Conservation (phyloP, 495 filamentous ascomycete species). For the Jackrogersella minutella region DNA sequence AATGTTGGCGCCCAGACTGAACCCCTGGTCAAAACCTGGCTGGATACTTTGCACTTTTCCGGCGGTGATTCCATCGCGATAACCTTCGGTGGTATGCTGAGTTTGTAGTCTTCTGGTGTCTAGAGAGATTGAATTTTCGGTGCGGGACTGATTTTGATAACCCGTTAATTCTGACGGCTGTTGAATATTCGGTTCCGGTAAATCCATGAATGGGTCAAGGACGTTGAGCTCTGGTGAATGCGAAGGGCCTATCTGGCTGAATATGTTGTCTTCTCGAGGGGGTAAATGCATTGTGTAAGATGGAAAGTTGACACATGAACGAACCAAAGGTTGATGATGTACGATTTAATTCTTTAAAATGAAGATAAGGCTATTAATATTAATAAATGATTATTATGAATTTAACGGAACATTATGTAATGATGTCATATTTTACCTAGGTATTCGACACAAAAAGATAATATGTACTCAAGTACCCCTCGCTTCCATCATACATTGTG, state of each 20-base stretch:
- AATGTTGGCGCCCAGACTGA: constrained; percentile 76
- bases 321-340: too few relatives aligned
- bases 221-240: background rate
- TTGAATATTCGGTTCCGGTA: background rate
- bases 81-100: constrained; percentile 84
- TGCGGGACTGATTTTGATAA: background rate
- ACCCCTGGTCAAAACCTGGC: constrained; percentile 88
- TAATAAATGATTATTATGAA: too few relatives aligned
- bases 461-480: too few relatives aligned
- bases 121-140: constrained; percentile 21
- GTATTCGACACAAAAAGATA: too few relatives aligned
- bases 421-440: too few relatives aligned
- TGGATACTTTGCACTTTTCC: constrained; percentile 78
- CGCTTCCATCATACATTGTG: too few relatives aligned
- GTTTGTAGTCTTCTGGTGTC: constrained; percentile 61
- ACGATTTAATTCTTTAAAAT: too few relatives aligned
- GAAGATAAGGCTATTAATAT: too few relatives aligned
- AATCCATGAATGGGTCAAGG: background rate
- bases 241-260: background rate
- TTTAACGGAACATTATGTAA: too few relatives aligned
- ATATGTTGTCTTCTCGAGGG: constrained; percentile 2
- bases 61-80: constrained; percentile 81
- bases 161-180: background rate
- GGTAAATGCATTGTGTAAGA: constrained; percentile 14
- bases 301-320: too few relatives aligned